A percentile compares a stretch with the other conserved stretches of the same genome.
These are phyloP conservation scores for Penicillium sp. DNA, from an alignment of 2,329 filamentous ascomycete genomes.

Conservation along the genomic window DNA sequence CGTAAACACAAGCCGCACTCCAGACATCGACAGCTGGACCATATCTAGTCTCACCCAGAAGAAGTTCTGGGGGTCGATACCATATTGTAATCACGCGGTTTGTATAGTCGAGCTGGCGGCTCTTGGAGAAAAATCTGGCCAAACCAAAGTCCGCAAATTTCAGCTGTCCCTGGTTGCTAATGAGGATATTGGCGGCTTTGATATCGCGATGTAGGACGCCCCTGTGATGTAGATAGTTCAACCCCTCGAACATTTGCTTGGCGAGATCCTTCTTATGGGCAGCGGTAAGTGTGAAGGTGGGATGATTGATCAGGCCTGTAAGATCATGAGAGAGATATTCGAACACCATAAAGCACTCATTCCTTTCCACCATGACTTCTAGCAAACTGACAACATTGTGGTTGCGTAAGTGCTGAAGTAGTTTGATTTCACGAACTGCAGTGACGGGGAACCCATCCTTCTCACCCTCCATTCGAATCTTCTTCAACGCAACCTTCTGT, in stretches of 20 bases:
- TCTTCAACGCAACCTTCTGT: conserved; percentile 86
- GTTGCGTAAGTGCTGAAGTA: conserved; percentile 91
- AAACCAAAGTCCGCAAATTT: conserved; percentile 97
- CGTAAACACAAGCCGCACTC: conserved; percentile 95
- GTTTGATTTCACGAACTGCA: conserved; percentile 92
- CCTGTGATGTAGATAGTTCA: conserved; percentile 89
- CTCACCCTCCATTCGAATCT: conserved; percentile 99
- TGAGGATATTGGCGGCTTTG: conserved; percentile 96
- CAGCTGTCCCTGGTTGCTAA: conserved; percentile 84
- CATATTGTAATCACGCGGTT: conserved; percentile 99
- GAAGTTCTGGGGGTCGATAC: conserved; percentile 90
- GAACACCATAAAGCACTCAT: conserved; percentile 99
- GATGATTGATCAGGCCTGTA: conserved; percentile 93
- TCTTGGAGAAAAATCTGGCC: conserved; percentile 94
- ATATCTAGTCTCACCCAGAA: conserved; percentile 88
- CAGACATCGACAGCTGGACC: conserved; percentile 91
- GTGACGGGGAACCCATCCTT: conserved; percentile 99
- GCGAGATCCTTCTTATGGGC: conserved; percentile 93
- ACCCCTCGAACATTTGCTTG: conserved; percentile 87
- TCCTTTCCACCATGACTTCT: conserved; percentile 99
- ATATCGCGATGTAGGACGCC: conserved; percentile 98
- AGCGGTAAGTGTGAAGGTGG: conserved; percentile 81
- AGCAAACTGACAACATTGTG: conserved; percentile 84
- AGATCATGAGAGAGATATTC: conserved; percentile 97
- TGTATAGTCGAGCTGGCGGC: conserved; percentile 90